Evolutionary conservation across 331 rosid genomes (phyloP).

Genomic region (Quercus lobata): DNA sequence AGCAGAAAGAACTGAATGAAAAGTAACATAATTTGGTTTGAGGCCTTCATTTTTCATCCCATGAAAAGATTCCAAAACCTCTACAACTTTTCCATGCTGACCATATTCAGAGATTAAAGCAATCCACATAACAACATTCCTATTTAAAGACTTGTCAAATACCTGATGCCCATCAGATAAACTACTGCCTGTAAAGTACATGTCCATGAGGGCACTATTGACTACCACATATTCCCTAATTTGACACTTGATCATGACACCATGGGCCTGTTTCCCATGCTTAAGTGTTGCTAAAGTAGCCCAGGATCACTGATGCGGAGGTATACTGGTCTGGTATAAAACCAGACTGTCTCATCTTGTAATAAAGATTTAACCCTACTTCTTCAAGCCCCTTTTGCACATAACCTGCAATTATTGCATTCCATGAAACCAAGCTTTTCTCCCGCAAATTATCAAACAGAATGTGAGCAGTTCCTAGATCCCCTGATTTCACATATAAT

Average conservation of each 20-base stretch:
- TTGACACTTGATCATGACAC: slow-evolving; percentile 60
- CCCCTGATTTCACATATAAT: slow-evolving; percentile 59
- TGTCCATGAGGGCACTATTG: slow-evolving; percentile 72
- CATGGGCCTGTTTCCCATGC: slow-evolving; percentile 75
- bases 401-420: slow-evolving; percentile 63
- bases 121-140: slow-evolving; percentile 74
- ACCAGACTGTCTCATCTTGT: slow-evolving; percentile 60
- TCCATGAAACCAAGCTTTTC: slow-evolving; percentile 67
- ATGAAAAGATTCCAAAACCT: slow-evolving; percentile 53
- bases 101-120: slow-evolving; percentile 69
- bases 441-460: slow-evolving; percentile 38
- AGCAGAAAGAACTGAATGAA: slow-evolving; percentile 75
- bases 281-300: slow-evolving; percentile 62
- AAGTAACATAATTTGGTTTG: slow-evolving; percentile 71
- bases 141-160: slow-evolving; percentile 49
- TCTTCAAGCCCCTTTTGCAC: slow-evolving; percentile 62
- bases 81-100: slow-evolving; percentile 54
- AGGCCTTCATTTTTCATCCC: slow-evolving; percentile 62
- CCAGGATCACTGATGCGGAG: slow-evolving; percentile 74
- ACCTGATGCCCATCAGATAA: slow-evolving; percentile 43
- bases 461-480: slow-evolving; percentile 44
- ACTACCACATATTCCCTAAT: slow-evolving; percentile 59
- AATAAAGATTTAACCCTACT: slow-evolving; percentile 53
- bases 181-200: slow-evolving; percentile 76
- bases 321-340: slow-evolving; percentile 67